Conservation (phyloP, 2,329 filamentous ascomycete species). For the Alternaria angustiovoidea region DNA sequence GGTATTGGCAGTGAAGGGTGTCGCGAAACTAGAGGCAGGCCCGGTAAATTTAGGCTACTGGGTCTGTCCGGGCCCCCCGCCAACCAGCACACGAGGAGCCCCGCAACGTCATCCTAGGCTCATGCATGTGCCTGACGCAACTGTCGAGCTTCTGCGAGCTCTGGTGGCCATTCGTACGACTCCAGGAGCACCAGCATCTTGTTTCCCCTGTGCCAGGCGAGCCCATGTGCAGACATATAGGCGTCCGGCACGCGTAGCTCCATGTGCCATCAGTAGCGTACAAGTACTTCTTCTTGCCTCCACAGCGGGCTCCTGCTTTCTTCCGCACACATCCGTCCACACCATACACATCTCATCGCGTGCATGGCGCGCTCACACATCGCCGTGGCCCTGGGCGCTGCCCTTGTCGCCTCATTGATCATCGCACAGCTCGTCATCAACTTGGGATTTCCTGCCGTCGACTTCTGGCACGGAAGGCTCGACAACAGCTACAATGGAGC, state of each 20-base stretch:
- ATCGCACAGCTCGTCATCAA: conserved; percentile 45
- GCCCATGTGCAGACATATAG: not conserved
- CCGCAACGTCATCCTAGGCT: conserved; percentile 25
- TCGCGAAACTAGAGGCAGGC: conserved; percentile 15
- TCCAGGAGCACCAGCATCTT: not conserved
- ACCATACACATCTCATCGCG: conserved; percentile 17
- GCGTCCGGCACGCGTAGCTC: not conserved
- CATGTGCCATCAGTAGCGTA: conserved; percentile 11
- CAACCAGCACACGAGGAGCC: conserved; percentile 16
- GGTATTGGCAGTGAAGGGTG: conserved; percentile 13
- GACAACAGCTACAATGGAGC: conserved; percentile 32
- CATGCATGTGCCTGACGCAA: conserved; percentile 6
- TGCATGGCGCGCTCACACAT: conserved; percentile 53
- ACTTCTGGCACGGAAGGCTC: conserved; percentile 47
- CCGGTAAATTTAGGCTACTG: conserved; percentile 22
- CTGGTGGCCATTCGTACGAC: not conserved
- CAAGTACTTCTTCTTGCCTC: conserved; percentile 6
- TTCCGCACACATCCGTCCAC: conserved; percentile 28
- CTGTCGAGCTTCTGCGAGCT: not conserved
- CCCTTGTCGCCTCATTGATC: conserved; percentile 45
- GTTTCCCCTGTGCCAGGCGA: not conserved
- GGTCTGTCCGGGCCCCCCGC: conserved; percentile 15
- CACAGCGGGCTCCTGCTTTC: conserved; percentile 8
- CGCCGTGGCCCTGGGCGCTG: conserved; percentile 48
- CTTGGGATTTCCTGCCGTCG: conserved; percentile 46